A percentile compares a stretch with the other conserved stretches of the same genome.
Evolutionary conservation across 2,329 filamentous ascomycete genomes (phyloP).

Genomic region (Lachnellula hyalina): DNA sequence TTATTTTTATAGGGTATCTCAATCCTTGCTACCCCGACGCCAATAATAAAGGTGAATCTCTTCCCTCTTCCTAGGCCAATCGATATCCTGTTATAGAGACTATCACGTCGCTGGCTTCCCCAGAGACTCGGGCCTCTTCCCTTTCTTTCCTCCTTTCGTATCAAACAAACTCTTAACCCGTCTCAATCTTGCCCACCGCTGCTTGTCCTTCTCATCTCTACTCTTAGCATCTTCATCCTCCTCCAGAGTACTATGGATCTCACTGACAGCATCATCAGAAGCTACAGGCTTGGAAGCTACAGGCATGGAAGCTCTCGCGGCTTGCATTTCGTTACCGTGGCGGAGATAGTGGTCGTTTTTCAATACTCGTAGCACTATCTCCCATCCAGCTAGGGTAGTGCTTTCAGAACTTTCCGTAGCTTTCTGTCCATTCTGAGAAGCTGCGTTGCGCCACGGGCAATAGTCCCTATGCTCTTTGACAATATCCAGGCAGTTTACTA

Average conservation of each 20-base stretch:
- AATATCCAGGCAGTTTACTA: slow-evolving; percentile 64
- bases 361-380: slow-evolving; percentile 47
- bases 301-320: slow-evolving; percentile 4
- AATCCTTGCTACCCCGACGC: not conserved
- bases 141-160: slow-evolving; percentile 54
- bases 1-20: not conserved
- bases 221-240: slow-evolving; percentile 35
- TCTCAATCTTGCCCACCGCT: slow-evolving; percentile 66
- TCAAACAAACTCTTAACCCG: slow-evolving; percentile 69
- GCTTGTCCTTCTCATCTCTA: slow-evolving; percentile 60
- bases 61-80: not conserved
- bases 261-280: slow-evolving; percentile 5
- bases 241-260: slow-evolving; percentile 10
- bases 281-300: slow-evolving; percentile 3
- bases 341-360: slow-evolving; percentile 47
- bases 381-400: slow-evolving; percentile 45
- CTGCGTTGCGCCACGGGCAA: slow-evolving; percentile 70
- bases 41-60: not conserved
- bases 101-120: not conserved
- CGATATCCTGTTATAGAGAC: not conserved
- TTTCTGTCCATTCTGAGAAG: slow-evolving; percentile 49
- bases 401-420: slow-evolving; percentile 29
- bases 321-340: slow-evolving; percentile 13
- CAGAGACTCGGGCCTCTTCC: slow-evolving; percentile 3
- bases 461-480: slow-evolving; percentile 74